Percentiles rank a stretch among this genome's conserved stretches.
Evolutionary conservation across 768 basidiomycete genomes (phyloP).

Genomic region (Gloeopeniophorella convolvens): DNA sequence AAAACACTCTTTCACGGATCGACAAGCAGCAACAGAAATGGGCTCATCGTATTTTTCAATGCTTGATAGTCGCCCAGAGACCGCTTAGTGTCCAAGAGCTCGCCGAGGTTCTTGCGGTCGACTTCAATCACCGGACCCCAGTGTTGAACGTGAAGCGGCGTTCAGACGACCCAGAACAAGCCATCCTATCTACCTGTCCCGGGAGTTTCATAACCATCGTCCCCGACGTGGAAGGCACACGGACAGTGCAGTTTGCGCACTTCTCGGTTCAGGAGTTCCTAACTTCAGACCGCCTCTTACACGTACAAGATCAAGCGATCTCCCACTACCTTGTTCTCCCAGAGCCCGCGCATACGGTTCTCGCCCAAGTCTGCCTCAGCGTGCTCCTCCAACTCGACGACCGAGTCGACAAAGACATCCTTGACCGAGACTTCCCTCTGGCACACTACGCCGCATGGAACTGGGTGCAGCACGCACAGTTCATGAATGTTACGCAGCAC

Average conservation of each 20-base stretch:
- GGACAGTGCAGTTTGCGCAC: neutral
- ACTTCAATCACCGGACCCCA: neutral
- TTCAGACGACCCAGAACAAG: neutral
- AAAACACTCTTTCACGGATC: neutral
- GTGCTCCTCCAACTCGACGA: constrained; percentile 4
- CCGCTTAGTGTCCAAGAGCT: constrained; percentile 5
- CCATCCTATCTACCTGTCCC: neutral
- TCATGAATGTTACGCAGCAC: neutral
- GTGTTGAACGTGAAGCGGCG: neutral
- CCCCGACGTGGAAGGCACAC: neutral
- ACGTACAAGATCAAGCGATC: neutral
- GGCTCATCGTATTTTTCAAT: constrained; percentile 5
- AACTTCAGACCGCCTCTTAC: neutral
- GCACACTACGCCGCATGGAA: neutral
- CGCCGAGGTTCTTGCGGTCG: constrained; percentile 1
- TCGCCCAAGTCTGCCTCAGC: neutral
- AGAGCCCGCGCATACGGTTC: neutral
- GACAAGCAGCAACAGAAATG: neutral
- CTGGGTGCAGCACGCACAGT: constrained; percentile 3
- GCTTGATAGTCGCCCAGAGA: neutral
- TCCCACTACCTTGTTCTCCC: neutral
- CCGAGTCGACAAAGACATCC: neutral
- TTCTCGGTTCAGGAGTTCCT: constrained; percentile 2
- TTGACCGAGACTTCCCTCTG: neutral
- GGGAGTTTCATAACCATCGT: constrained; percentile 2